Base-by-base conservation (phyloP, 306 rosid species). In the Begonia loranthoides region DNA sequence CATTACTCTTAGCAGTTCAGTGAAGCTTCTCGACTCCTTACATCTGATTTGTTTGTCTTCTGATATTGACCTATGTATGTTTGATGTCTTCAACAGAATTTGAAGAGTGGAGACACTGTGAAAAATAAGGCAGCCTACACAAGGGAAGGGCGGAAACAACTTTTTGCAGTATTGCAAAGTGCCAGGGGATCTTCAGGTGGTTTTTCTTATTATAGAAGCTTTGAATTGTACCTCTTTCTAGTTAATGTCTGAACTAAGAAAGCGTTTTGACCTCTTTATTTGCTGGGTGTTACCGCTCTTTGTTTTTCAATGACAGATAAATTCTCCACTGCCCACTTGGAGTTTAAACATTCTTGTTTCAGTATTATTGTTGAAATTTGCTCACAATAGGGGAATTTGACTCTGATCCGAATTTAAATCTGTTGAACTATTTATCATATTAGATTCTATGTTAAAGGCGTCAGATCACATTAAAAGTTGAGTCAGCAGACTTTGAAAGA, bases 121-220 rank as follows among this genome's bases (percentile, higher is more conserved):
- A 92, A 71, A 78, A 83, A 76, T 60, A 83, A 73, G 70, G 62
- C 93, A 49, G 60, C 76, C 47, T 57, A 50, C 60, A 75, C 74
- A 49, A 83, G 99, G 75, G 96, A 92, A 73, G 85, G 96, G 65
- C 77, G 99, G 65, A 86, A 92, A 70, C 92, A 86, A 68, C 81
- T 92, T 44, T 92, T 86, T 80, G 80, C 99, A 58, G 93, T 92
- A 74, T 70, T 92, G 73, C 99, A 92, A 76, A 75, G 82, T 64
- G 99, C 96, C 61, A 77, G 99, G 44, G 99, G 99, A 66, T 92
- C 99, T 14, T 76, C 99, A 58, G 99, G 99, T 90, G 76, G 73
- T 53, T 67, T 59, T 39, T 58, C 61, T 56, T 36, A 34, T 68
- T 53, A 39, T 15, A 15, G 7, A 16, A 28, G 46, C 14, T 34